Conservation (phyloP, 805 yeast genomes). For the Tetrapisispora pingtungensis region DNA sequence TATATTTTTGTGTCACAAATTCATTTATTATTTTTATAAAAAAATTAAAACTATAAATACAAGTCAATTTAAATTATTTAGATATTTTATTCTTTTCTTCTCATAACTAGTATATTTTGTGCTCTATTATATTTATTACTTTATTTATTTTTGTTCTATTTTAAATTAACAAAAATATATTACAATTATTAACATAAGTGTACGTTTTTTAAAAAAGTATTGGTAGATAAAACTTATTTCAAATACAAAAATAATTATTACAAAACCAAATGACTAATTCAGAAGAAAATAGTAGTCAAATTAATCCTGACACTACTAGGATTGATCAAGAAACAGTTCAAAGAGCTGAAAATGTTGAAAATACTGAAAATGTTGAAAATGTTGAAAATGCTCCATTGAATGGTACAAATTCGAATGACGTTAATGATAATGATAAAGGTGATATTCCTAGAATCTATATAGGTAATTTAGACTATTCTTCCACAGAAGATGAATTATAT, state of each 20-base stretch:
- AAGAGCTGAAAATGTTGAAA: neutral
- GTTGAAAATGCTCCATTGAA: neutral
- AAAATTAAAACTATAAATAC: too few relatives aligned
- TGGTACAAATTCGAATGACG: neutral
- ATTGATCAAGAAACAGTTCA: neutral
- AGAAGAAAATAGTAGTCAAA: neutral
- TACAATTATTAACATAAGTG: too few relatives aligned
- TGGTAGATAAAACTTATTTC: too few relatives aligned
- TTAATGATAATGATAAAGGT: neutral
- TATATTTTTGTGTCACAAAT: neutral
- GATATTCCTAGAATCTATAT: slow-evolving; percentile 36
- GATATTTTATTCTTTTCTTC: too few relatives aligned
- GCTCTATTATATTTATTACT: neutral
- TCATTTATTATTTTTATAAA: neutral
- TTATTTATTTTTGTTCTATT: too few relatives aligned
- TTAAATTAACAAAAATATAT: too few relatives aligned
- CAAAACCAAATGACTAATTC: slow-evolving; percentile 1
- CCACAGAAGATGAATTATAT: slow-evolving; percentile 44
- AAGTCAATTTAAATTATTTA: too few relatives aligned
- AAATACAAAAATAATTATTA: too few relatives aligned
- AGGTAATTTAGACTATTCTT: slow-evolving; percentile 42
- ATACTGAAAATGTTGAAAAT: neutral
- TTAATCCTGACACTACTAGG: neutral
- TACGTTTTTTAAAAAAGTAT: too few relatives aligned
- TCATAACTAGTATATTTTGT: too few relatives aligned